Conservation (phyloP, 192 early-diverging fungal species). For the Gamsiella multidivaricata region DNA sequence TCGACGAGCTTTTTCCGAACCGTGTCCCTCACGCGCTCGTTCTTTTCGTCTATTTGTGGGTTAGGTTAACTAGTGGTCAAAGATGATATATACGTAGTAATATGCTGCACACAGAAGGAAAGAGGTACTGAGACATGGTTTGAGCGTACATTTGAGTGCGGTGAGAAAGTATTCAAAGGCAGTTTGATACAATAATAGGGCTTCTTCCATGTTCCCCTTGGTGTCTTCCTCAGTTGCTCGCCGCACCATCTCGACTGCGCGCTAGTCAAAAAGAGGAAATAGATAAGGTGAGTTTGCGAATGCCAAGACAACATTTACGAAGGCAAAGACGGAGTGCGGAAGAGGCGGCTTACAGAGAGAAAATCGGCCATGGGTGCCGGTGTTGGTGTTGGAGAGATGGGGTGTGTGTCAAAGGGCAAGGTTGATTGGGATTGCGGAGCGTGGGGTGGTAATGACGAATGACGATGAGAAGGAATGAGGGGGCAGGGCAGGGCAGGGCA, state of each 20-base stretch:
- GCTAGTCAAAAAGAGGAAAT: slow-evolving; percentile 56
- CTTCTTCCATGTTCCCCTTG: slow-evolving; percentile 89
- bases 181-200: slow-evolving; percentile 88
- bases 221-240: slow-evolving; percentile 93
- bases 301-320: neutral
- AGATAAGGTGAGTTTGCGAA: neutral
- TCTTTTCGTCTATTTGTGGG: slow-evolving; percentile 88
- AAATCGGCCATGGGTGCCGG: no score
- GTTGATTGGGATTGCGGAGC: no score
- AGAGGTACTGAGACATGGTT: neutral
- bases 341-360: no score
- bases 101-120: neutral
- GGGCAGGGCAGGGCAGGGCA: no score
- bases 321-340: no score
- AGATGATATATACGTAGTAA: neutral
- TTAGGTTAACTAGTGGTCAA: neutral
- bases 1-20: slow-evolving; percentile 93
- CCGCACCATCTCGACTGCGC: slow-evolving; percentile 93
- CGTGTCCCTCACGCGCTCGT: slow-evolving; percentile 83
- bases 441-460: no score
- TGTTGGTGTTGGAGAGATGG: no score
- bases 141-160: slow-evolving; percentile 87
- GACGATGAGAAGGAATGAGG: no score
- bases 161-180: slow-evolving; percentile 92
- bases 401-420: no score